These are phyloP conservation scores for Tylopilus balloui DNA, from an alignment of 768 basidiomycete genomes.

Conservation along the genomic window DNA sequence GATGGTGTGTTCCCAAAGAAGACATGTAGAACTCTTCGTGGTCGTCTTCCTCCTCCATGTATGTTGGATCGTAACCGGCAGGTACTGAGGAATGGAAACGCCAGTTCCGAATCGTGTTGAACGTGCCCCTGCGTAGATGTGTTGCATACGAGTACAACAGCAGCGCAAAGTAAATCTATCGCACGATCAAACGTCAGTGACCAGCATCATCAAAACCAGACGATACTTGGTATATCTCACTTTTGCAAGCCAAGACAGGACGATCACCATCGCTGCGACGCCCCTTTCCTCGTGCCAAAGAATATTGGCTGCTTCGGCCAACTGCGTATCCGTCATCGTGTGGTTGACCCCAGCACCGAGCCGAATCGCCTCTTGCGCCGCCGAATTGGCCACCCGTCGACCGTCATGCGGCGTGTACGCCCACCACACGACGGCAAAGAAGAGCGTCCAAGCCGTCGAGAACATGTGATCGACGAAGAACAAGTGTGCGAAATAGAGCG, in stretches of 20 bases:
- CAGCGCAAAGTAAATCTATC: constrained; percentile 85
- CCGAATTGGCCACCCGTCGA: constrained; percentile 69
- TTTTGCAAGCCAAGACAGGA: constrained; percentile 85
- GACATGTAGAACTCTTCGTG: constrained; percentile 66
- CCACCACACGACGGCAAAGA: constrained; percentile 92
- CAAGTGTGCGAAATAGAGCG: constrained; percentile 85
- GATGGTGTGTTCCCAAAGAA: constrained; percentile 46
- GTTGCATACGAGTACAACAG: constrained; percentile 90
- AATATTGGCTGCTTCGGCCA: constrained; percentile 64
- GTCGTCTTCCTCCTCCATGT: constrained; percentile 57
- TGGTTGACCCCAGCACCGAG: constrained; percentile 49
- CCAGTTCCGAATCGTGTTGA: constrained; percentile 64
- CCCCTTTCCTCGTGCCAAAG: constrained; percentile 93
- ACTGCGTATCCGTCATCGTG: constrained; percentile 59
- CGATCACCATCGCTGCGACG: constrained; percentile 68
- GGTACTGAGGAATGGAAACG: constrained; percentile 18
- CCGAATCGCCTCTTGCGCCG: constrained; percentile 85
- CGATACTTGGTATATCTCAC: constrained; percentile 53
- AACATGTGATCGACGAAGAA: constrained; percentile 91
- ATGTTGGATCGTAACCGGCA: constrained; percentile 25
- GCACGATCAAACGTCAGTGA: constrained; percentile 3
- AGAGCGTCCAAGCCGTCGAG: constrained; percentile 86
- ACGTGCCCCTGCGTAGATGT: constrained; percentile 89
- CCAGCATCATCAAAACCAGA: background rate
- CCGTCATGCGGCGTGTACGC: constrained; percentile 90